Percentiles rank a stretch among this genome's conserved stretches.
Conservation (phyloP, 2,329 filamentous ascomycete species). For the Colletotrichum tropicicola region DNA sequence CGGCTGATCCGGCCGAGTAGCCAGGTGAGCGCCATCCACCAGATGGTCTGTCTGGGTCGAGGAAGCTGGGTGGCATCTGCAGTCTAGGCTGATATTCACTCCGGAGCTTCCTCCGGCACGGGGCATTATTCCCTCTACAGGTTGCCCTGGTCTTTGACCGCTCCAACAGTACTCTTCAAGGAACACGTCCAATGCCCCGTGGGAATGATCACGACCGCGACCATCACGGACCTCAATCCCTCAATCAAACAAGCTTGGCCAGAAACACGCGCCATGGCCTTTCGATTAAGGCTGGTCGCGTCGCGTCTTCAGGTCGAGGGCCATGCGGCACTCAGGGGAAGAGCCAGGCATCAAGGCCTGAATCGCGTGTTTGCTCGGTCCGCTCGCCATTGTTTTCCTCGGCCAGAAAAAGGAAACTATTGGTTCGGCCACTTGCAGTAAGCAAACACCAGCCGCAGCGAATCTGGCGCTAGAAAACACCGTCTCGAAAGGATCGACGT, state of each 20-base stretch:
- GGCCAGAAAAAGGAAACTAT: neutral
- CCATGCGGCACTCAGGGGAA: neutral
- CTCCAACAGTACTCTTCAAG: no score
- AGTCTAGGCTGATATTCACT: no score
- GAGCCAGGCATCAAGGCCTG: neutral
- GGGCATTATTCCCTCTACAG: no score
- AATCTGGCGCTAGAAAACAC: neutral
- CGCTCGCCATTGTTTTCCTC: neutral
- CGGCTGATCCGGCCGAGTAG: slow-evolving; percentile 17
- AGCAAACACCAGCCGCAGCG: neutral
- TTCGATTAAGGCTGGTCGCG: neutral
- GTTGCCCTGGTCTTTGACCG: no score
- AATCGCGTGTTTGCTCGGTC: neutral
- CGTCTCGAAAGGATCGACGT: slow-evolving; percentile 1
- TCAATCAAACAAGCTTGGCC: neutral
- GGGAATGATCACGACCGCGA: no score
- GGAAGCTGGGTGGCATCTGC: no score
- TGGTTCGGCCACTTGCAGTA: neutral
- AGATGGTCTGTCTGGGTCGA: no score
- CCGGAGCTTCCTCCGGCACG: no score
- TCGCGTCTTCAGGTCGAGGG: neutral
- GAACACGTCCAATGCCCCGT: no score
- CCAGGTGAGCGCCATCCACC: neutral
- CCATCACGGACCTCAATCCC: neutral
- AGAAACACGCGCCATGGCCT: neutral